Evolutionary conservation across 345 rosid genomes (phyloP), one percentile per base, ranked within the genome.

Genomic region (Viola odorata): DNA sequence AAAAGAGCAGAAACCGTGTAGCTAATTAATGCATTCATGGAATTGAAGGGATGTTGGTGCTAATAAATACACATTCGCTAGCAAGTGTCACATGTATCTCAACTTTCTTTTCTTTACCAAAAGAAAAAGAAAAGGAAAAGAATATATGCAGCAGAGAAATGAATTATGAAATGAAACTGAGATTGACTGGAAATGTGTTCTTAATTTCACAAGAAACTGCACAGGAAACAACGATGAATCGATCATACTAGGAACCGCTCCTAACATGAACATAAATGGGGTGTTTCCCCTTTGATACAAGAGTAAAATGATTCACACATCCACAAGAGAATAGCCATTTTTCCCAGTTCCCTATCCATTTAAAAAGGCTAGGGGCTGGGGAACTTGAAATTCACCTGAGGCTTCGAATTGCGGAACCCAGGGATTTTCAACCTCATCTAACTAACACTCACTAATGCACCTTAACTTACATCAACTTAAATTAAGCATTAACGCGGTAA

Each of bases 161-260:
- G 32, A 23, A 23, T n/a, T n/a, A 17, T 49, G 8, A 12, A 39
- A 55, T 12, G 37, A 45, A 15, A 17, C 3, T 55, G 3, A 10
- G 23, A 23, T 23, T 23, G 32, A 23, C 5, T 16, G 54, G 54
- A 0, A 40, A 47, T 39, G 14, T 12, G 55, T 23, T 17, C 23
- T 51, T 36, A 42, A 15, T 54, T 58, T 45, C 49, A 61, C 57
- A 40, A 44, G 56, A 14, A 69, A 58, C 60, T 68, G 49, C 72
- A 71, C 69, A 58, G 4, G 59, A 38, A 57, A 55, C 60, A 2
- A 23, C 32, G 32, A 23, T 23, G 1, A 23, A 23, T 23, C 32
- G 52, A 12, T 57, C 79, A 73, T 72, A 52, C 64, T 60, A 69
- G 82, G 80, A 81, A 74, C 81, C 81, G 36, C 80, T 81, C 85